Evolutionary conservation across 2,329 filamentous ascomycete species (phyloP).

Genomic region (Pseudocercospora crystallina): DNA sequence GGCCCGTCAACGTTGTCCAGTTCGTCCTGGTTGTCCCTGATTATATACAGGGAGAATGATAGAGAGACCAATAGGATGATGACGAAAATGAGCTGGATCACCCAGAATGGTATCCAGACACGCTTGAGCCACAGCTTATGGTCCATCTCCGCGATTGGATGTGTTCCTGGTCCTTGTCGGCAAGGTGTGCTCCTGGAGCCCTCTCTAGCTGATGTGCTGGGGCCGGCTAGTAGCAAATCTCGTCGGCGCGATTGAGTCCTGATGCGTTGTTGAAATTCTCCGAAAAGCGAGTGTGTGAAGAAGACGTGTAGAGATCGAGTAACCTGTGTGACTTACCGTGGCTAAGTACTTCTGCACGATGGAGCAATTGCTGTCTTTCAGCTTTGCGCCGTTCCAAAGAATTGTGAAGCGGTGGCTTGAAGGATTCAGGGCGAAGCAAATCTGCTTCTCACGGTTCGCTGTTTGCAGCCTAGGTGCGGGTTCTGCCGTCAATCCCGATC

Average conservation of each 20-base stretch:
- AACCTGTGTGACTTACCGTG: not conserved
- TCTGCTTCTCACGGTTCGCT: not conserved
- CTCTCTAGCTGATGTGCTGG: no score
- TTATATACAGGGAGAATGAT: constrained; percentile 5
- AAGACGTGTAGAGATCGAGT: not conserved
- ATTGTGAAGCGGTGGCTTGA: constrained; percentile 5
- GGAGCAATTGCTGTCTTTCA: not conserved
- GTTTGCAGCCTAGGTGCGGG: no score
- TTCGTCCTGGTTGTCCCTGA: constrained; percentile 7
- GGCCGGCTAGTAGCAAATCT: no score
- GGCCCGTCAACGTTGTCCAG: not conserved
- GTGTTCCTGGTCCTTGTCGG: constrained; percentile 1
- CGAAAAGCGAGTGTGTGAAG: no score
- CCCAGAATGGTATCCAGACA: constrained; percentile 32
- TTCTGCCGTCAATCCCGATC: no score
- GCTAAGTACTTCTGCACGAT: not conserved
- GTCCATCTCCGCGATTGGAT: constrained; percentile 14
- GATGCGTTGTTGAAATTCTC: no score
- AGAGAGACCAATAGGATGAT: constrained; percentile 17
- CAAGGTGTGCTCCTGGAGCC: not conserved
- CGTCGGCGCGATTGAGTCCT: no score
- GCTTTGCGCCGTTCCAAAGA: not conserved
- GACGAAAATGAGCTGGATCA: constrained; percentile 22
- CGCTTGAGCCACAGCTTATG: constrained; percentile 31
- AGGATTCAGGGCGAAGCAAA: constrained; percentile 10